Conservation (phyloP, 2,329 filamentous ascomycete species). For the Aquanectria penicillioides region DNA sequence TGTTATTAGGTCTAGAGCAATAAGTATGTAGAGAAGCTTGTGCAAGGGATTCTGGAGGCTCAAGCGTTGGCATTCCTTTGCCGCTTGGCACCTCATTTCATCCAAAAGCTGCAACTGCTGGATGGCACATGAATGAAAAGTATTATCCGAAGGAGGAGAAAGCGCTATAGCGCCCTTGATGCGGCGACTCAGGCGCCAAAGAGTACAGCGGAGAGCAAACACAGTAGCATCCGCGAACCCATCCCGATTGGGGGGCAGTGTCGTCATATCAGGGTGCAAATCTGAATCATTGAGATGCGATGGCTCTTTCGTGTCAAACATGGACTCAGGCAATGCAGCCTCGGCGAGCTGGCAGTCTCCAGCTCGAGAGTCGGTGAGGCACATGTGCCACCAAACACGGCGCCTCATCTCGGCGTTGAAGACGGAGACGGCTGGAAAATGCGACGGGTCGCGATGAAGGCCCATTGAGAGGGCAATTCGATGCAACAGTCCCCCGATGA, state of each 20-base stretch:
- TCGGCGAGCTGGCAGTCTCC: background rate
- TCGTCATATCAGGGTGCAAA: background rate
- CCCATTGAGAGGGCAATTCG: constrained; percentile 2
- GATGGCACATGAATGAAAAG: background rate
- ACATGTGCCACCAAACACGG: constrained; percentile 5
- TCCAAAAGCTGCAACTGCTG: background rate
- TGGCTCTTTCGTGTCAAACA: background rate
- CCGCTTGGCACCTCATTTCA: background rate
- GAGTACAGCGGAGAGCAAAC: background rate
- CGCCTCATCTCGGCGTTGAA: constrained; percentile 3
- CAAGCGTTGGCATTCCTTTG: background rate
- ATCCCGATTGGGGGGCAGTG: background rate
- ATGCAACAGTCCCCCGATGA: background rate
- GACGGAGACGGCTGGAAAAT: background rate
- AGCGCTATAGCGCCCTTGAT: background rate
- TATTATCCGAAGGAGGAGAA: background rate
- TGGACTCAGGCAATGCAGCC: background rate
- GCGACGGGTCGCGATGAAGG: background rate
- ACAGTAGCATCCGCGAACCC: background rate
- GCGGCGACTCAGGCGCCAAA: background rate
- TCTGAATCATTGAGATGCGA: background rate
- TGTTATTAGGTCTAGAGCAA: background rate
- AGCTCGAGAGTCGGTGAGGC: background rate
- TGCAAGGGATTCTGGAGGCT: background rate
- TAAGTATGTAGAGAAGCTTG: background rate